Evolutionary conservation across 2,329 filamentous ascomycete species (phyloP).

Genomic region (Talaromyces sp.): DNA sequence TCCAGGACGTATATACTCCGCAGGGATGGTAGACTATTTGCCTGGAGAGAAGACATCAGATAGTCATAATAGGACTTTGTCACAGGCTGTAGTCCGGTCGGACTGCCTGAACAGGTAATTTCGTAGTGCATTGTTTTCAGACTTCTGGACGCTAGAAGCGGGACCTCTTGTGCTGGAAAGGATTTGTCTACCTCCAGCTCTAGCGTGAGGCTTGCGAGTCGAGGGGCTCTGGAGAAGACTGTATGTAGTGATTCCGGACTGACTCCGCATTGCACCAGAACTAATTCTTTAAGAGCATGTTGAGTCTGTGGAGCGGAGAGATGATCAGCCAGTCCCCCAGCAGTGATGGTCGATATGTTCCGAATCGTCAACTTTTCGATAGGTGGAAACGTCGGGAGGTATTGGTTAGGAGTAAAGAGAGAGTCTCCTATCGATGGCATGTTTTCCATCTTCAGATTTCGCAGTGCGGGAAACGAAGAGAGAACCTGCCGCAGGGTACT

Average conservation of each 20-base stretch:
- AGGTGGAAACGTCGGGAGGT: conserved; percentile 69
- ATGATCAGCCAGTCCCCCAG: conserved; percentile 66
- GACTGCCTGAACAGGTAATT: conserved; percentile 60
- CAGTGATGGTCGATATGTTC: conserved; percentile 68
- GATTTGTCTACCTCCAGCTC: conserved; percentile 55
- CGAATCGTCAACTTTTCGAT: conserved; percentile 71
- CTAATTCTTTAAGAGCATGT: conserved; percentile 63
- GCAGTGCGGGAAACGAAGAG: conserved; percentile 62
- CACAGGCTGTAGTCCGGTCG: conserved; percentile 54
- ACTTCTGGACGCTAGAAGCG: conserved; percentile 64
- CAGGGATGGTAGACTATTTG: conserved; percentile 70
- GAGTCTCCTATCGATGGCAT: conserved; percentile 71
- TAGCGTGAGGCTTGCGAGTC: conserved; percentile 51
- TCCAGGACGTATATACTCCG: conserved; percentile 81
- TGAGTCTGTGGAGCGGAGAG: conserved; percentile 61
- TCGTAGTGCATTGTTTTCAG: conserved; percentile 77
- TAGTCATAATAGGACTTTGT: conserved; percentile 74
- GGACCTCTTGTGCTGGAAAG: conserved; percentile 56
- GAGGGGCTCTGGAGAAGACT: conserved; percentile 42
- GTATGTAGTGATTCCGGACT: conserved; percentile 39
- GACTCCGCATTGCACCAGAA: conserved; percentile 69
- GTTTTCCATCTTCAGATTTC: conserved; percentile 70
- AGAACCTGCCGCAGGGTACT: conserved; percentile 64
- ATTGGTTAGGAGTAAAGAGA: conserved; percentile 65
- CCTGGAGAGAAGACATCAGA: conserved; percentile 76